Conservation (phyloP, 2,329 filamentous ascomycete species). For the Penicillium brevicompactum region DNA sequence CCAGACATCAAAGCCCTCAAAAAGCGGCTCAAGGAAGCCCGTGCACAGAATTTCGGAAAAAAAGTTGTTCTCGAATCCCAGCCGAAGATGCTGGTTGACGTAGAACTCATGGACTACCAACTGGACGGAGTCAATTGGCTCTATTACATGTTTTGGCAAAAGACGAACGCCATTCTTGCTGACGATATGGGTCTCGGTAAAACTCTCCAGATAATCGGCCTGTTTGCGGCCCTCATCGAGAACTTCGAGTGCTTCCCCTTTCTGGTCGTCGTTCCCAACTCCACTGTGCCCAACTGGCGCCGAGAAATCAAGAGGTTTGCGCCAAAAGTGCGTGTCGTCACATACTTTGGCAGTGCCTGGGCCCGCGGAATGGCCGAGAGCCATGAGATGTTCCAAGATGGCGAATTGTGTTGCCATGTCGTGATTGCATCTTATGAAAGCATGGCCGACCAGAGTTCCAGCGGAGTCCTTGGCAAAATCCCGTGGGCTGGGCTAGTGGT, state of each 20-base stretch:
- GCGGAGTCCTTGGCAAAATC: slow-evolving; percentile 69
- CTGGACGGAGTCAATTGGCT: slow-evolving; percentile 94
- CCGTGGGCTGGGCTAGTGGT: slow-evolving; percentile 88
- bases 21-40: slow-evolving; percentile 68
- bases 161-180: slow-evolving; percentile 85
- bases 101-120: slow-evolving; percentile 91
- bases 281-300: slow-evolving; percentile 96
- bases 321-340: slow-evolving; percentile 81
- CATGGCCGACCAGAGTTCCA: slow-evolving; percentile 66
- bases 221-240: slow-evolving; percentile 73
- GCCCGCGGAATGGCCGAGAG: slow-evolving; percentile 76
- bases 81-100: slow-evolving; percentile 71
- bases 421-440: slow-evolving; percentile 96
- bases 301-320: slow-evolving; percentile 95
- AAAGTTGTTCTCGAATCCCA: slow-evolving; percentile 70
- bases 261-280: slow-evolving; percentile 88
- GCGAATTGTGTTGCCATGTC: slow-evolving; percentile 79
- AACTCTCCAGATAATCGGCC: slow-evolving; percentile 87
- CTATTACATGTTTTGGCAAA: slow-evolving; percentile 80
- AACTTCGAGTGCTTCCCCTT: slow-evolving; percentile 83
- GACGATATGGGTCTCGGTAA: slow-evolving; percentile 99
- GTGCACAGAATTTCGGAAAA: slow-evolving; percentile 65
- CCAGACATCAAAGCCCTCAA: slow-evolving; percentile 59
- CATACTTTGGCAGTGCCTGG: slow-evolving; percentile 79
- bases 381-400: slow-evolving; percentile 78